These are phyloP conservation scores for Ustilago sp. DNA, from an alignment of 1,284 basidiomycete genomes.

Conservation along the genomic window DNA sequence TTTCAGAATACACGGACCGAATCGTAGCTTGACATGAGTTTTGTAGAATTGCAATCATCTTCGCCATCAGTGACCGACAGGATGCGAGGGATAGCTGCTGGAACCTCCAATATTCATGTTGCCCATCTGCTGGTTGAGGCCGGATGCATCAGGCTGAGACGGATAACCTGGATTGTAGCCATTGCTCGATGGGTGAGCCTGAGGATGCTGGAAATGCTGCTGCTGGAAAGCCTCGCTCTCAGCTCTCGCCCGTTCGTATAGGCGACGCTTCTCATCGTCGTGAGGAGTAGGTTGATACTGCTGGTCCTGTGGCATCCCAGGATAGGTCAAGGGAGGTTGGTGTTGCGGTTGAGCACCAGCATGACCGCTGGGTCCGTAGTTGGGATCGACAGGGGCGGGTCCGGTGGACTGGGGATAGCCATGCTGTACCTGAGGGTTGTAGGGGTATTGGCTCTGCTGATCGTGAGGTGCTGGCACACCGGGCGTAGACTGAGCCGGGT, in stretches of 20 bases:
- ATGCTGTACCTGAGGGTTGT: conserved; percentile 24
- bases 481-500: conserved; percentile 22
- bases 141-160: conserved; percentile 24
- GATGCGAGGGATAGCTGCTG: conserved; percentile 27
- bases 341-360: conserved; percentile 22
- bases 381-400: conserved; percentile 9
- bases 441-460: conserved; percentile 65
- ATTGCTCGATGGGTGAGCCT: conserved; percentile 11
- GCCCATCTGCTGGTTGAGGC: conserved; percentile 33
- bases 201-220: conserved; percentile 37
- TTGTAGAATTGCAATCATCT: background rate
- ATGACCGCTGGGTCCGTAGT: conserved; percentile 13
- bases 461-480: conserved; percentile 64
- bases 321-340: conserved; percentile 17
- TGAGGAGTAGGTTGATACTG: conserved; percentile 44
- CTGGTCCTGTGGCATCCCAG: conserved; percentile 17
- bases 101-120: conserved; percentile 37
- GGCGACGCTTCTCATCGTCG: conserved; percentile 64
- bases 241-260: conserved; percentile 62
- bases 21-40: background rate
- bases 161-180: conserved; percentile 27
- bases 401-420: conserved; percentile 20
- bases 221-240: conserved; percentile 65
- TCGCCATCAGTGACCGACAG: conserved; percentile 22
- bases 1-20: background rate